Evolutionary conservation across 2,329 filamentous ascomycete species (phyloP).

Genomic region (Mycosphaerella sp.): DNA sequence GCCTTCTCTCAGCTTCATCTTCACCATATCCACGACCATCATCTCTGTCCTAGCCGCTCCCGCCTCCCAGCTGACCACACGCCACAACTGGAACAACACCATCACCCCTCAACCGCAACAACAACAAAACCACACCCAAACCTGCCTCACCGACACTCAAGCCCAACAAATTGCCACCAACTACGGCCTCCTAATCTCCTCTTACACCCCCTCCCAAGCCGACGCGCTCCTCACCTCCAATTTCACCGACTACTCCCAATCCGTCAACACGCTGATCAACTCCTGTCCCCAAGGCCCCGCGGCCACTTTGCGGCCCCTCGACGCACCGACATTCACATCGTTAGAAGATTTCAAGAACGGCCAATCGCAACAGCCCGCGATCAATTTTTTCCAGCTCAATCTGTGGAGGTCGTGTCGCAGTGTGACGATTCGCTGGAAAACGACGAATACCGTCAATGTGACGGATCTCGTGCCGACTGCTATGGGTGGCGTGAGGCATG

Average conservation of each 20-base stretch:
- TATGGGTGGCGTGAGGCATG: constrained; percentile 16
- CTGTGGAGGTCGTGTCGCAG: constrained; percentile 29
- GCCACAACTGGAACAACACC: constrained; percentile 13
- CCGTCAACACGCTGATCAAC: constrained; percentile 34
- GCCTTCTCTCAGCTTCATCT: constrained; percentile 4
- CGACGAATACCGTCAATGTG: constrained; percentile 29
- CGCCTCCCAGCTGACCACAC: constrained; percentile 24
- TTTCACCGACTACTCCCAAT: constrained; percentile 33
- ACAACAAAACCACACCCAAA: constrained; percentile 4
- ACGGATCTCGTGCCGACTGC: constrained; percentile 8
- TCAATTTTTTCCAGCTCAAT: constrained; percentile 30
- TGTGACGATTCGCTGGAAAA: constrained; percentile 31
- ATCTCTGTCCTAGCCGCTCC: constrained; percentile 9
- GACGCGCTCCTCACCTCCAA: constrained; percentile 22
- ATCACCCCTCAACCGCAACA: background rate
- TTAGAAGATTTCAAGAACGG: constrained; percentile 27
- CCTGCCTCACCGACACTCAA: constrained; percentile 21
- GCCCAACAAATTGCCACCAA: constrained; percentile 28
- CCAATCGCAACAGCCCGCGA: constrained; percentile 29
- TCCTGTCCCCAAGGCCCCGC: constrained; percentile 27
- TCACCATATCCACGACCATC: constrained; percentile 4
- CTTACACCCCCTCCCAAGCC: constrained; percentile 26
- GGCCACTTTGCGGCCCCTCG: constrained; percentile 22
- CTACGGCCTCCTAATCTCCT: constrained; percentile 29
- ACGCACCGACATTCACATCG: constrained; percentile 27